These are phyloP conservation scores for Elongisporangium prolatum DNA, from an alignment of 352 stramenopile genomes.

Conservation along the genomic window DNA sequence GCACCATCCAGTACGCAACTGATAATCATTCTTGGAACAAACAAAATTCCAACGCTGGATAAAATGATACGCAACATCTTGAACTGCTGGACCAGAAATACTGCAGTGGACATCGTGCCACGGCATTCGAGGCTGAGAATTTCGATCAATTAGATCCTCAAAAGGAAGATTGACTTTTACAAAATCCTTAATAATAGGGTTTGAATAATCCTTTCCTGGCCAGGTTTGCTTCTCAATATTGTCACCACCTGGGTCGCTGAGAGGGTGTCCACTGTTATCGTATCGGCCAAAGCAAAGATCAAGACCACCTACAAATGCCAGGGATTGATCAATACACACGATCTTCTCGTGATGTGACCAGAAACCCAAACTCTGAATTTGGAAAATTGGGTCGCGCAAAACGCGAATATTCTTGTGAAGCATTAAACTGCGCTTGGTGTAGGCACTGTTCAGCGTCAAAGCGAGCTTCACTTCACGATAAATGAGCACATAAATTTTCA, in stretches of 20 bases:
- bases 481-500: slow-evolving; percentile 90
- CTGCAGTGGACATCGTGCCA: slow-evolving; percentile 89
- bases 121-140: slow-evolving; percentile 76
- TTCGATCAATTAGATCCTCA: slow-evolving; percentile 79
- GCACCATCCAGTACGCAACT: slow-evolving; percentile 82
- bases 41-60: slow-evolving; percentile 92
- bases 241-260: slow-evolving; percentile 60
- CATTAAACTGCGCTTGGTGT: slow-evolving; percentile 78
- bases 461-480: slow-evolving; percentile 88
- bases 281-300: slow-evolving; percentile 89
- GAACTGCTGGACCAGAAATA: slow-evolving; percentile 69
- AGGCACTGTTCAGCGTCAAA: slow-evolving; percentile 85
- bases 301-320: slow-evolving; percentile 80
- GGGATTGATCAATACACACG: slow-evolving; percentile 84
- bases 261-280: slow-evolving; percentile 68
- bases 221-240: slow-evolving; percentile 52
- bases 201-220: slow-evolving; percentile 87
- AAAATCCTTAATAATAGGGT: slow-evolving; percentile 89
- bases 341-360: slow-evolving; percentile 95
- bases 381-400: slow-evolving; percentile 87
- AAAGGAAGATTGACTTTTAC: slow-evolving; percentile 81
- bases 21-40: slow-evolving; percentile 85
- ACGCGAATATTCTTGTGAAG: slow-evolving; percentile 86
- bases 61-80: slow-evolving; percentile 88
- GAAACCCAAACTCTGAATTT: slow-evolving; percentile 87